phyloP scores from a whole-genome alignment of 1,284 basidiomycete genomes.

The Tremellales sp. region DNA sequence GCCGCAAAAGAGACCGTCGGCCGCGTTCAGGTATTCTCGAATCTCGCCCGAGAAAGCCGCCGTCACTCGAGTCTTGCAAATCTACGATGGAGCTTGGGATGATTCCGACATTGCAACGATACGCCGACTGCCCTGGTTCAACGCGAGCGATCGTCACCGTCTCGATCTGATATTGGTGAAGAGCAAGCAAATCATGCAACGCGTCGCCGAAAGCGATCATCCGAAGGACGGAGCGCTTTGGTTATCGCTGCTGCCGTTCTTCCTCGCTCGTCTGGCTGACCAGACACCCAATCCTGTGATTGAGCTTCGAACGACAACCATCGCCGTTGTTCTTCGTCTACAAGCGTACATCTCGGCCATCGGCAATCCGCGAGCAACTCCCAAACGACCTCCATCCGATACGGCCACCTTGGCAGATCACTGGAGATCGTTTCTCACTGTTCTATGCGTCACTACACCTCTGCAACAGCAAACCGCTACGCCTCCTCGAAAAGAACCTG shows the following conservation, averaged over 20 bases:
- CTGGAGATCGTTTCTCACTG: constrained; percentile 82
- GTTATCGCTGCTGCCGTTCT: constrained; percentile 46
- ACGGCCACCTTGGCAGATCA: constrained; percentile 68
- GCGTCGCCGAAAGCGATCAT: constrained; percentile 49
- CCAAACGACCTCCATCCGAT: constrained; percentile 51
- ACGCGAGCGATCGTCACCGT: constrained; percentile 30
- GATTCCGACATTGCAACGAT: constrained; percentile 38
- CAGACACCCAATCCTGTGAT: constrained; percentile 43
- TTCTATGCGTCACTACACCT: constrained; percentile 67
- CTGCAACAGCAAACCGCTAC: constrained; percentile 52
- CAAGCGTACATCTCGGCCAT: constrained; percentile 49
- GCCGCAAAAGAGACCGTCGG: constrained; percentile 32
- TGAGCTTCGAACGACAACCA: constrained; percentile 46
- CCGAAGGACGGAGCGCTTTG: constrained; percentile 48
- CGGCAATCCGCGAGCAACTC: constrained; percentile 20
- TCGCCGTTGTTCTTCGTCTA: constrained; percentile 45
- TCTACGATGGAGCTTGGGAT: constrained; percentile 30
- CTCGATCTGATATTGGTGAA: constrained; percentile 26
- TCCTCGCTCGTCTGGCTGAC: constrained; percentile 44
- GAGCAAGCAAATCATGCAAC: constrained; percentile 21
- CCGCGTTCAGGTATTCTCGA: constrained; percentile 41
- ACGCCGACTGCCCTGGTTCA: constrained; percentile 34
- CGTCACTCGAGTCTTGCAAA: constrained; percentile 29
- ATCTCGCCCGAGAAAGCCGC: constrained; percentile 23
- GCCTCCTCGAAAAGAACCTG: constrained; percentile 56